Evolutionary conservation across 164 flowering plant genomes (phyloP), one percentile per base, ranked within the genome.

Genomic region (Magnolia changhungtana): DNA sequence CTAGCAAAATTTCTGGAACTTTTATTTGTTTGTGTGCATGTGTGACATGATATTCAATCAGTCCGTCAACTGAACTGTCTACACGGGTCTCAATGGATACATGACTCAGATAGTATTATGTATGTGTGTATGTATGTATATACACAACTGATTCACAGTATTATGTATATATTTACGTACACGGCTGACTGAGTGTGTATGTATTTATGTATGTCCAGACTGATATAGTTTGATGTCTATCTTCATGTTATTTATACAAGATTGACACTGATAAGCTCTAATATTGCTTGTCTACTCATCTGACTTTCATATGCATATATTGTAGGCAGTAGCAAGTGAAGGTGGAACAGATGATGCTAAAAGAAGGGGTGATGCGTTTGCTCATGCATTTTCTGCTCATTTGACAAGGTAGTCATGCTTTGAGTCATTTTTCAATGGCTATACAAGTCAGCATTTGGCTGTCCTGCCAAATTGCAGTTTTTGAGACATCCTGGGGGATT

Each of bases 341-440:
- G 98, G 99, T 71, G 98, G 98, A 69, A 96, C 98, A 4, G 99
- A 96, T 81, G 98, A 96, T 88, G 99, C 99, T 74, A 93, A 91
- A 87, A 90, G 94, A 82, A 86, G 99, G 80, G 99, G 99, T 71
- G 99, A 92, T 86, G 98, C 99, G 29, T 94, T 96, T 90, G 94
- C 98, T 78, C 94, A 88, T 83, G 99, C 99, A 78, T 94, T 96
- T 85, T 94, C 96, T 77, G 98, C 99, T 58, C 98, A 96, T 82
- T 82, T 93, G 80, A 89, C 95, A 64, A 90, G 98, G 99, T 96
- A 78, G 8, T 71, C 18, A 55, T 55, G 61, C 61, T 50, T 71
- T 52, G 74, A 20, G 9, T n/a, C 21, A 8, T 59, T 59, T 64
- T 64, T 19, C 21, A 64, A 64, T 64, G 27, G 8, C 3, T n/a